Conservation (phyloP, 495 filamentous ascomycete species). For the Rhypophila decipiens region DNA sequence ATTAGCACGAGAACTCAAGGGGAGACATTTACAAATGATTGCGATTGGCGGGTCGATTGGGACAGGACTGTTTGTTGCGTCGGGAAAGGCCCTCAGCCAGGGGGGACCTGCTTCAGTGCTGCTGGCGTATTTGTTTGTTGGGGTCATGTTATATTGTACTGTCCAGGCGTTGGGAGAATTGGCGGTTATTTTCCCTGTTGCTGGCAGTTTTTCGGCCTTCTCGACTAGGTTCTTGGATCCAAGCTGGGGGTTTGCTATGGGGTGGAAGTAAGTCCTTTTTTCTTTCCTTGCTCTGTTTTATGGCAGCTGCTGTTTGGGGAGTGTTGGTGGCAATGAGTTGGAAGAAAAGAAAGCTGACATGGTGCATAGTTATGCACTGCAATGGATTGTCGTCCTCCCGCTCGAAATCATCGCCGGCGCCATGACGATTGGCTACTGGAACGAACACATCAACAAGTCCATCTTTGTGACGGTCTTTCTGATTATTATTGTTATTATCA, state of each 20-base stretch:
- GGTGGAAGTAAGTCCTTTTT: slow-evolving; percentile 63
- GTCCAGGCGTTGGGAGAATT: slow-evolving; percentile 90
- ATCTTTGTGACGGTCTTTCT: slow-evolving; percentile 84
- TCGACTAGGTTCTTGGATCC: slow-evolving; percentile 91
- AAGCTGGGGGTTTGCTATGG: slow-evolving; percentile 97
- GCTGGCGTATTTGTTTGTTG: slow-evolving; percentile 75
- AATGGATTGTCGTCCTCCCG: slow-evolving; percentile 88
- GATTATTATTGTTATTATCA: slow-evolving; percentile 67
- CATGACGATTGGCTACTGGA: slow-evolving; percentile 86
- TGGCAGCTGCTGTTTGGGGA: background rate
- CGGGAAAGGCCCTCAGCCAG: slow-evolving; percentile 65
- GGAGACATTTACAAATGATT: slow-evolving; percentile 92
- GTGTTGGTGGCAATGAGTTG: too few species aligned
- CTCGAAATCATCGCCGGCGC: slow-evolving; percentile 88
- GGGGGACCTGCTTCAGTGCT: slow-evolving; percentile 85
- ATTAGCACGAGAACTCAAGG: slow-evolving; percentile 72
- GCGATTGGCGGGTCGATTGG: slow-evolving; percentile 95
- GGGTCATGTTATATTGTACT: slow-evolving; percentile 85
- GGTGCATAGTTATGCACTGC: slow-evolving; percentile 67
- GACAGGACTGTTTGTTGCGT: slow-evolving; percentile 87
- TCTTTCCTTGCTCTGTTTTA: background rate
- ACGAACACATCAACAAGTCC: slow-evolving; percentile 55
- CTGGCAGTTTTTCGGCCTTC: slow-evolving; percentile 87
- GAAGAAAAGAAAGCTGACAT: background rate
- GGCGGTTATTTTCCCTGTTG: slow-evolving; percentile 85